phyloP scores from a whole-genome alignment of 2,329 filamentous ascomycete genomes.

The Madurella fahalii region DNA sequence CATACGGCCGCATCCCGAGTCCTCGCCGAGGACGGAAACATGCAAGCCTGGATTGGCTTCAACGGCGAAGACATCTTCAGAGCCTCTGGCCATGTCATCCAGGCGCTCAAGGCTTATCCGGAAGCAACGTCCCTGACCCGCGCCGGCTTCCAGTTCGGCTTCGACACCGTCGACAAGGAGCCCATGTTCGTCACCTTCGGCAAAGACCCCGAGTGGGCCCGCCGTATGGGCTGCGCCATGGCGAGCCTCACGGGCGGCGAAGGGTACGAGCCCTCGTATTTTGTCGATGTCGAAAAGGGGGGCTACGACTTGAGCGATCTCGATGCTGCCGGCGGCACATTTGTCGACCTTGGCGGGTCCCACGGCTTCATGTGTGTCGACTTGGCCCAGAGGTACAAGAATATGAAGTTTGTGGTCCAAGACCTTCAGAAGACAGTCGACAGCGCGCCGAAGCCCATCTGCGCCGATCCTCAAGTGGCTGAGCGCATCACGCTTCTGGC shows the following conservation, averaged over 20 bases:
- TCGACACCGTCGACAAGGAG: slow-evolving; percentile 46
- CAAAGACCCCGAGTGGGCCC: slow-evolving; percentile 44
- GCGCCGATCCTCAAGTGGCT: slow-evolving; percentile 36
- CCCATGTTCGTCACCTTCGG: slow-evolving; percentile 53
- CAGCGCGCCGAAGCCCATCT: slow-evolving; percentile 42
- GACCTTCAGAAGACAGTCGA: slow-evolving; percentile 48
- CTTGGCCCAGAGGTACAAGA: slow-evolving; percentile 47
- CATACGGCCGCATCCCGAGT: slow-evolving; percentile 53
- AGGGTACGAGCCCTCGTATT: slow-evolving; percentile 51
- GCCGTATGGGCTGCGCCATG: slow-evolving; percentile 54
- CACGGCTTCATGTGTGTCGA: slow-evolving; percentile 55
- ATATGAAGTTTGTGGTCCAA: slow-evolving; percentile 53
- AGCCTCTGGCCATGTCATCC: slow-evolving; percentile 43
- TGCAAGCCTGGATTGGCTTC: slow-evolving; percentile 53
- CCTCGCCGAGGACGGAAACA: slow-evolving; percentile 44
- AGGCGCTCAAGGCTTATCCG: slow-evolving; percentile 42
- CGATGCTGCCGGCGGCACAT: slow-evolving; percentile 40
- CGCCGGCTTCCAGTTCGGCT: slow-evolving; percentile 50
- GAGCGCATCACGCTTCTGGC: slow-evolving; percentile 40
- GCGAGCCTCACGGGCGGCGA: slow-evolving; percentile 50
- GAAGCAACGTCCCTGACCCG: slow-evolving; percentile 45
- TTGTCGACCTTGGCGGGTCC: slow-evolving; percentile 58
- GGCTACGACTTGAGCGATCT: slow-evolving; percentile 51
- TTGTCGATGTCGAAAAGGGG: slow-evolving; percentile 38
- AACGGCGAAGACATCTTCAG: slow-evolving; percentile 52